phyloP scores from a whole-genome alignment of 2,329 filamentous ascomycete genomes.

The Xylariales sp. region DNA sequence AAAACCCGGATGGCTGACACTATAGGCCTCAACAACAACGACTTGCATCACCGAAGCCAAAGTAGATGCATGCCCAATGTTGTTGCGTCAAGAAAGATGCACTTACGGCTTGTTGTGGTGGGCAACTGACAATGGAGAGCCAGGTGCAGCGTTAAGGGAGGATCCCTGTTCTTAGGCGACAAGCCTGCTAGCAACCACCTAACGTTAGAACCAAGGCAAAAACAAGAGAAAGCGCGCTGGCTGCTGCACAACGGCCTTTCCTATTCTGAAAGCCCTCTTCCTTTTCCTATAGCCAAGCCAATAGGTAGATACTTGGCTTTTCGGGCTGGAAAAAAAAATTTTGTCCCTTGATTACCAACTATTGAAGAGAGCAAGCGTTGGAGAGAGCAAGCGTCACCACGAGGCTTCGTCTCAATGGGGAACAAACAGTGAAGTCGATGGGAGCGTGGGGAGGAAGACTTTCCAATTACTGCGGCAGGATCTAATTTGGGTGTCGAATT shows the following conservation, averaged over 20 bases:
- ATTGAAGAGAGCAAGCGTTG: background rate
- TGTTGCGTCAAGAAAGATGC: background rate
- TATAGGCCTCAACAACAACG: too few species aligned
- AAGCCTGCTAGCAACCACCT: background rate
- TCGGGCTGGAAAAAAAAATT: background rate
- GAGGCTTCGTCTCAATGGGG: slow-evolving; percentile 5
- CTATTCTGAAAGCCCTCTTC: slow-evolving; percentile 2
- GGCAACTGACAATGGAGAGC: slow-evolving; percentile 7
- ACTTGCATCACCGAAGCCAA: too few species aligned
- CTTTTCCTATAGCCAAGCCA: background rate
- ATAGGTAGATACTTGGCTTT: background rate
- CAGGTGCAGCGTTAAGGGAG: slow-evolving; percentile 5
- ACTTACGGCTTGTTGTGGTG: slow-evolving; percentile 9
- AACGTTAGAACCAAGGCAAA: slow-evolving; percentile 1
- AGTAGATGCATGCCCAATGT: too few species aligned
- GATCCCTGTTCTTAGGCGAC: slow-evolving; percentile 7
- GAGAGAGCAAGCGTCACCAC: background rate
- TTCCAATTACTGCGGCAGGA: background rate
- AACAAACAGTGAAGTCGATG: slow-evolving; percentile 1
- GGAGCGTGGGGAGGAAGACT: background rate
- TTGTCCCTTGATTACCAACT: background rate
- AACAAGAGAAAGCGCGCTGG: slow-evolving; percentile 2
- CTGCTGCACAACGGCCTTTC: slow-evolving; percentile 3
- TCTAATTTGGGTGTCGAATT: background rate
- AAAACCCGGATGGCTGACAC: too few species aligned